A percentile compares a stretch with the other conserved stretches of the same genome.
phyloP scores from a whole-genome alignment of 345 rosid species.

The Anacardium occidentale region DNA sequence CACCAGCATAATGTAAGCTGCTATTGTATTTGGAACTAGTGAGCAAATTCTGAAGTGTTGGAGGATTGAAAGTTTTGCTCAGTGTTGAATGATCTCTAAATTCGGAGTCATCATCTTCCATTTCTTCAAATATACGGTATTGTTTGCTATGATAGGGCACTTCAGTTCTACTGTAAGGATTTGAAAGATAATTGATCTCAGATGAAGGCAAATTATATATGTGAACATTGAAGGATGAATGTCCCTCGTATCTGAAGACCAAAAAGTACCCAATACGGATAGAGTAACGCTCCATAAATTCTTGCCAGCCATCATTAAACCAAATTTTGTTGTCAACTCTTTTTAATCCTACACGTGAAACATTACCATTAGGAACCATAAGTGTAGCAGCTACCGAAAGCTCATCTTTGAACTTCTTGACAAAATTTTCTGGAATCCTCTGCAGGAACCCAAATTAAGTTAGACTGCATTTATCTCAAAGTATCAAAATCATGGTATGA shows the following conservation, averaged over 20 bases:
- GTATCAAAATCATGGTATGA: background rate
- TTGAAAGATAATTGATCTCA: slow-evolving; percentile 37
- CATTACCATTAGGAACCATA: slow-evolving; percentile 72
- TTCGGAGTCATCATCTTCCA: slow-evolving; percentile 12
- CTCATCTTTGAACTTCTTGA: slow-evolving; percentile 73
- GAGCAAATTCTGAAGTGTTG: slow-evolving; percentile 57
- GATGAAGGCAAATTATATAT: slow-evolving; percentile 33
- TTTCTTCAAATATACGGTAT: slow-evolving; percentile 9
- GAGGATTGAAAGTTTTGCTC: slow-evolving; percentile 33
- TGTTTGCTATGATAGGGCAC: slow-evolving; percentile 15
- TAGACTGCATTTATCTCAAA: slow-evolving; percentile 9
- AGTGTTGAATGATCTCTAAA: background rate
- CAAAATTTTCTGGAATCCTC: slow-evolving; percentile 82
- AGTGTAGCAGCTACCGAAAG: slow-evolving; percentile 62
- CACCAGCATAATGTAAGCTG: slow-evolving; percentile 36
- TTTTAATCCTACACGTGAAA: slow-evolving; percentile 71
- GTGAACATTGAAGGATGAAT: slow-evolving; percentile 32
- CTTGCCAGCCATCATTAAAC: slow-evolving; percentile 64
- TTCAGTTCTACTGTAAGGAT: slow-evolving; percentile 15
- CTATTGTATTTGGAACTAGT: slow-evolving; percentile 36
- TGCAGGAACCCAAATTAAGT: slow-evolving; percentile 43
- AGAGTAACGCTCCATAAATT: slow-evolving; percentile 29
- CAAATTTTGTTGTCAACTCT: slow-evolving; percentile 68
- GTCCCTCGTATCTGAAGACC: slow-evolving; percentile 39
- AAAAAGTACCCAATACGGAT: slow-evolving; percentile 33